A percentile compares a stretch with the other conserved stretches of the same genome.
Conservation (phyloP, 140 eudicot species). For the Stevia rebaudiana region DNA sequence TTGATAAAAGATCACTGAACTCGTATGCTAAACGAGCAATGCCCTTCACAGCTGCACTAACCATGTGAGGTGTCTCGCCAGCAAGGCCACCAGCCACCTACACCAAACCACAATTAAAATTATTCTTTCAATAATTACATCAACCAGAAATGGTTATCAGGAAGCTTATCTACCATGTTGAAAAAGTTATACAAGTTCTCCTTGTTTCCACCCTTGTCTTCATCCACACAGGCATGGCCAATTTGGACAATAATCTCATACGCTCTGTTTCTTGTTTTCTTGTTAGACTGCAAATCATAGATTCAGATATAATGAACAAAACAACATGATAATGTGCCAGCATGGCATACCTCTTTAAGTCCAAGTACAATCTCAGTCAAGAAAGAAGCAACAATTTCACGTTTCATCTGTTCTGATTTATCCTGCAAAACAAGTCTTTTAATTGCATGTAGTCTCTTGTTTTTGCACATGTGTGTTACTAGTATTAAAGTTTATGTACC, state of each 20-base stretch:
- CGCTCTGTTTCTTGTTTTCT: constrained; percentile 88
- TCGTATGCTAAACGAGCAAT: constrained; percentile 97
- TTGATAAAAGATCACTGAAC: constrained; percentile 80
- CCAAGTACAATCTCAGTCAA: constrained; percentile 88
- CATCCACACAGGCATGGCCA: constrained; percentile 91
- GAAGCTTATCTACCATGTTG: constrained; percentile 49
- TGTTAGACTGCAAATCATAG: constrained; percentile 58
- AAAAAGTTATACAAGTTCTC: constrained; percentile 61
- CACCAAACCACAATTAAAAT: not conserved
- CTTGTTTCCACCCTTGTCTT: constrained; percentile 67
- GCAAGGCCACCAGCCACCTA: constrained; percentile 93
- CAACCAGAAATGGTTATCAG: not conserved
- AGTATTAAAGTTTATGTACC: constrained; percentile 33
- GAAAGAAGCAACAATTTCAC: constrained; percentile 54
- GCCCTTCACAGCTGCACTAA: constrained; percentile 92
- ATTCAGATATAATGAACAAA: not conserved
- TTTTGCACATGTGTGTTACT: not conserved
- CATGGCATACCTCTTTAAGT: constrained; percentile 69
- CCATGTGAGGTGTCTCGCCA: constrained; percentile 94
- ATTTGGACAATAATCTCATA: constrained; percentile 88
- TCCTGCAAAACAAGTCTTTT: constrained; percentile 36
- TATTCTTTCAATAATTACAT: constrained; percentile 6
- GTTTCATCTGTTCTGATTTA: constrained; percentile 53
- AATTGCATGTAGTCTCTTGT: not conserved
- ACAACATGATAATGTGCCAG: not conserved